Percentiles rank a stretch among this genome's conserved stretches.
Evolutionary conservation across 2,329 filamentous ascomycete genomes (phyloP).

Genomic region (Dactylellina cionopaga): DNA sequence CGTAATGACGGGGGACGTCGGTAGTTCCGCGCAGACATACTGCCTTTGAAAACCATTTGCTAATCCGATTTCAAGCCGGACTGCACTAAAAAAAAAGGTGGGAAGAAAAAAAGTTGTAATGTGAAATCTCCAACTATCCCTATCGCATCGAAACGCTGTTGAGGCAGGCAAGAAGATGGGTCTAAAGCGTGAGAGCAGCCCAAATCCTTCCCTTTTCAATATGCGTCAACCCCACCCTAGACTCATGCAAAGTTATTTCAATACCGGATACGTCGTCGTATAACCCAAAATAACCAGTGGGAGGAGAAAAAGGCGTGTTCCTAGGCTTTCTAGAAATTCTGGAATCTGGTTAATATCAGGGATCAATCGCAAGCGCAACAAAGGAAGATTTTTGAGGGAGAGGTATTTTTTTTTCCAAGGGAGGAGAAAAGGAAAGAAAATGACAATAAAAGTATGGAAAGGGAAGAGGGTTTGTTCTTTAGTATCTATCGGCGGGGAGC

Average conservation of each 20-base stretch:
- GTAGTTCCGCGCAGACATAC: slow-evolving; percentile 56
- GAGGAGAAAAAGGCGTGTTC: slow-evolving; percentile 5
- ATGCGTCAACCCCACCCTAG: slow-evolving; percentile 6
- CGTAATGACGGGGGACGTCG: slow-evolving; percentile 56
- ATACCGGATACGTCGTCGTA: slow-evolving; percentile 12
- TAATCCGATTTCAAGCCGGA: slow-evolving; percentile 41
- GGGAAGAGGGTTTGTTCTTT: slow-evolving; percentile 21
- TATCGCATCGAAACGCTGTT: slow-evolving; percentile 43
- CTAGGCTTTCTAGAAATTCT: slow-evolving; percentile 23
- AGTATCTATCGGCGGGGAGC: slow-evolving; percentile 20
- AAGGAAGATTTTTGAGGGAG: slow-evolving; percentile 5
- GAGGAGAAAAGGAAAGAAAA: not conserved
- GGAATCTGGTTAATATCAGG: slow-evolving; percentile 31
- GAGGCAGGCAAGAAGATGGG: slow-evolving; percentile 1
- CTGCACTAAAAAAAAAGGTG: slow-evolving; percentile 21
- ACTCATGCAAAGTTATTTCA: slow-evolving; percentile 5
- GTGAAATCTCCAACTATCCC: slow-evolving; percentile 24
- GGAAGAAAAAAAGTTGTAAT: too few relatives aligned
- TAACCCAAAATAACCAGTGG: not conserved
- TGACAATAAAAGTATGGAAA: slow-evolving; percentile 10
- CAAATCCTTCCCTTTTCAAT: not conserved
- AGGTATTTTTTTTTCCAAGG: slow-evolving; percentile 30
- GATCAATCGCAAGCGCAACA: slow-evolving; percentile 7
- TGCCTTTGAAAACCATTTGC: slow-evolving; percentile 53
- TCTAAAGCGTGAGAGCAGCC: not conserved